Evolutionary conservation across 2,329 filamentous ascomycete genomes (phyloP).

Genomic region (Diaporthe sp.): DNA sequence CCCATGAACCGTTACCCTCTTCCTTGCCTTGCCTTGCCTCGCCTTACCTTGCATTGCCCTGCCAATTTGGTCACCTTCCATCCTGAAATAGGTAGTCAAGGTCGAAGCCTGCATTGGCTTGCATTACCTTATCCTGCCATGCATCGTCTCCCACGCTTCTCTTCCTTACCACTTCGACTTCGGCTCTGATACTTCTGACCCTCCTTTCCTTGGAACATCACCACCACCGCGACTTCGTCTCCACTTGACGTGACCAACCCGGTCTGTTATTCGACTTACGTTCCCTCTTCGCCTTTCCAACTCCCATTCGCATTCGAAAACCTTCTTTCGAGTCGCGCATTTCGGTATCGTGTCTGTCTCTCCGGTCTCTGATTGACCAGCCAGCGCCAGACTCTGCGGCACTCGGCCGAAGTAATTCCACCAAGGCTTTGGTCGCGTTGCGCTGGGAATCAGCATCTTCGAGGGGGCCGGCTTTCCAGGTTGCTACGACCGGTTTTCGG

Average conservation of each 20-base stretch:
- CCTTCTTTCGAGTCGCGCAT: neutral
- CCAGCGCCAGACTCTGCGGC: neutral
- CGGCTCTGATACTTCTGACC: slow-evolving; percentile 14
- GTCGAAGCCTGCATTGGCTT: slow-evolving; percentile 29
- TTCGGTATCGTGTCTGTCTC: neutral
- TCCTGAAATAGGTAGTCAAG: slow-evolving; percentile 28
- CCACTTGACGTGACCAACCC: slow-evolving; percentile 21
- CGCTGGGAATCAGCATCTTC: neutral
- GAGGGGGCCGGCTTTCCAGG: neutral
- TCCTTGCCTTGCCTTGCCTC: slow-evolving; percentile 9
- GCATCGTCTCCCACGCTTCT: slow-evolving; percentile 16
- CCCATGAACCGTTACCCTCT: slow-evolving; percentile 28
- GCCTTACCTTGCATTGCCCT: slow-evolving; percentile 29
- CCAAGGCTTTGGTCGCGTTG: slow-evolving; percentile 7
- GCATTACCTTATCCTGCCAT: slow-evolving; percentile 35
- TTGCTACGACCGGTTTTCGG: neutral
- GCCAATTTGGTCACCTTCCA: slow-evolving; percentile 23
- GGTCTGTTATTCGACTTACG: neutral
- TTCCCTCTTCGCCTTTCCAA: neutral
- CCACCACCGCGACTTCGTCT: slow-evolving; percentile 11
- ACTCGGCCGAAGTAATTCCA: slow-evolving; percentile 15
- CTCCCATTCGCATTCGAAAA: neutral
- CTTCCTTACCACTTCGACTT: slow-evolving; percentile 4
- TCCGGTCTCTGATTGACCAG: slow-evolving; percentile 17
- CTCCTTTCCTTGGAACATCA: slow-evolving; percentile 12